A percentile compares a stretch with the other conserved stretches of the same genome.
phyloP scores from a whole-genome alignment of 2,329 filamentous ascomycete species.

The Triangularia verruculosa region DNA sequence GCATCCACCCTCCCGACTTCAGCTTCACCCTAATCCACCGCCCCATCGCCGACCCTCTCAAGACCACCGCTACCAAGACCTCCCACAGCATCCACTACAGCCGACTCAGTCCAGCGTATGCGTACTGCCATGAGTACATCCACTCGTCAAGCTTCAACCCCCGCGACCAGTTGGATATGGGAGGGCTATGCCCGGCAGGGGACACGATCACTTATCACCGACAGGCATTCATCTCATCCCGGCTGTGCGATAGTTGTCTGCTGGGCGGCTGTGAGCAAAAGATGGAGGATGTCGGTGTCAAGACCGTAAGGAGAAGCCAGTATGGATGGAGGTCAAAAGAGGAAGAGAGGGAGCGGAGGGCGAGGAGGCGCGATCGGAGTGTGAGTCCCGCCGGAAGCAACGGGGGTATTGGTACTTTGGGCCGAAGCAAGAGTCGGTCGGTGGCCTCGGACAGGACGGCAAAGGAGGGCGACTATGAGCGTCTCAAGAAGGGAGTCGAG shows the following conservation, averaged over 20 bases:
- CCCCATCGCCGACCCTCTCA: not conserved
- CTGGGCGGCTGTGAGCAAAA: not conserved
- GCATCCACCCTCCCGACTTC: not conserved
- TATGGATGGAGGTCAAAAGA: not conserved
- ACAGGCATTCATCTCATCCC: not conserved
- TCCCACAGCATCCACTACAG: not conserved
- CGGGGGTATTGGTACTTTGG: not conserved
- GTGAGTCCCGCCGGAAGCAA: not conserved
- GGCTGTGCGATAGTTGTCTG: not conserved
- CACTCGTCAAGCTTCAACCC: not conserved
- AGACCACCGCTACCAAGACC: not conserved
- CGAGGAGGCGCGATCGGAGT: not conserved
- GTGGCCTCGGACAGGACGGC: not conserved
- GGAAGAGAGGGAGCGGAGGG: not conserved
- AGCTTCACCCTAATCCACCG: not conserved
- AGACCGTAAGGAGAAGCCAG: not conserved
- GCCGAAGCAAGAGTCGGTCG: not conserved
- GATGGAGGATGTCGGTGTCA: not conserved
- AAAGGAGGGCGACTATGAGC: not conserved
- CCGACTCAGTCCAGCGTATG: not conserved
- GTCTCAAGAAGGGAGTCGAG: not conserved
- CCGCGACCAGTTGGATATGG: not conserved
- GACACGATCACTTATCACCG: not conserved
- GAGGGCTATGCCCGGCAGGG: not conserved
- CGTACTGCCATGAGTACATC: not conserved